Percentiles rank a stretch among this genome's conserved stretches.
Evolutionary conservation across 2,329 filamentous ascomycete genomes (phyloP).

Genomic region (Myriosclerotinia curreyana): DNA sequence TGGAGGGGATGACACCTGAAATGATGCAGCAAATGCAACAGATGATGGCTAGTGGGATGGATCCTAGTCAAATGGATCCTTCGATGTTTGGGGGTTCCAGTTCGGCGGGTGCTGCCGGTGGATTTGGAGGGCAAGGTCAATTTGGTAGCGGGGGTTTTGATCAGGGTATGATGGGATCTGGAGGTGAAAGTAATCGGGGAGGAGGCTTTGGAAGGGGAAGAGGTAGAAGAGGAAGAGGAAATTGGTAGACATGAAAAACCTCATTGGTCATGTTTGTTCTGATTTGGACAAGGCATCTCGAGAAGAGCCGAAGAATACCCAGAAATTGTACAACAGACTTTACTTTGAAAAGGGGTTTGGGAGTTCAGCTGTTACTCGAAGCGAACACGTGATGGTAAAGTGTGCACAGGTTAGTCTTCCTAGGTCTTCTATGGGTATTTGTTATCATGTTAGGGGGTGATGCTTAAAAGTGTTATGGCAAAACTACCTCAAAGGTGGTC

Average conservation of each 20-base stretch:
- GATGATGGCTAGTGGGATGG: slow-evolving; percentile 64
- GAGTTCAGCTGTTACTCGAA: background rate
- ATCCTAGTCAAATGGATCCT: slow-evolving; percentile 65
- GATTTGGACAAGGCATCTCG: background rate
- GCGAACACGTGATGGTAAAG: slow-evolving; percentile 10
- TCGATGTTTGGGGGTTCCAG: slow-evolving; percentile 60
- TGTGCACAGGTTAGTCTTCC: background rate
- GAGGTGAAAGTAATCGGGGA: slow-evolving; percentile 35
- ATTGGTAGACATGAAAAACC: slow-evolving; percentile 27
- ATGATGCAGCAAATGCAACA: slow-evolving; percentile 70
- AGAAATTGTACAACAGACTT: slow-evolving; percentile 5
- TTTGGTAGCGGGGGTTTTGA: slow-evolving; percentile 37
- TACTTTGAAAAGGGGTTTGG: slow-evolving; percentile 12
- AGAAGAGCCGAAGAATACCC: slow-evolving; percentile 14
- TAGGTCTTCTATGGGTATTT: background rate
- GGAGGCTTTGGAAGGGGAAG: slow-evolving; percentile 39
- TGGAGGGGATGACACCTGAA: slow-evolving; percentile 63
- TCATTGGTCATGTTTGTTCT: slow-evolving; percentile 4
- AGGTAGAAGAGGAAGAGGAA: slow-evolving; percentile 35
- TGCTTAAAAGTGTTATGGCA: background rate
- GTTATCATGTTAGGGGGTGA: background rate
- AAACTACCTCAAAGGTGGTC: too few relatives aligned
- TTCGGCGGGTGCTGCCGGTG: slow-evolving; percentile 43
- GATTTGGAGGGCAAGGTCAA: slow-evolving; percentile 44
- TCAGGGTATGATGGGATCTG: slow-evolving; percentile 32